Evolutionary conservation across 2,329 filamentous ascomycete genomes (phyloP).

Genomic region (Clarireedia paspali): DNA sequence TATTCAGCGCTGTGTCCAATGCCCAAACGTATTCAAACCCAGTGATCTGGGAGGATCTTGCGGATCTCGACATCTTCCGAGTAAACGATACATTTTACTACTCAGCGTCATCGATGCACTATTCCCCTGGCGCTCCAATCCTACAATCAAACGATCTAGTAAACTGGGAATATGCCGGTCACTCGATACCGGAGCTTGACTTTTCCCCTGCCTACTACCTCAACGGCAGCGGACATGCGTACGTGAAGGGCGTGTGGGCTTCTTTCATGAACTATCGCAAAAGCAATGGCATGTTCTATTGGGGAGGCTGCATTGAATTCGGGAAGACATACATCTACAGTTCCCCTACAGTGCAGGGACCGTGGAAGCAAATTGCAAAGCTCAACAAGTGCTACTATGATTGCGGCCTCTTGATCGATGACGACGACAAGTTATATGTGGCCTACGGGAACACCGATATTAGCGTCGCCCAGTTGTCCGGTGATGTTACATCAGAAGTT

Average conservation of each 20-base stretch:
- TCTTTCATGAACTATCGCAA: neutral
- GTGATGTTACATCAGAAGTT: no score
- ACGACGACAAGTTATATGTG: no score
- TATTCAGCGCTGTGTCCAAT: no score
- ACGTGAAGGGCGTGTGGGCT: neutral
- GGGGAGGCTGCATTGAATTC: neutral
- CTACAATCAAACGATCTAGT: no score
- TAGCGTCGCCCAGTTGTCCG: no score
- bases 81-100: constrained; percentile 43
- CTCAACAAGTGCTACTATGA: no score
- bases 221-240: neutral
- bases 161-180: no score
- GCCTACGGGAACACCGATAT: no score
- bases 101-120: constrained; percentile 48
- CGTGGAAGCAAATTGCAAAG: no score
- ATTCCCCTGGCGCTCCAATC: constrained; percentile 31
- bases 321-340: neutral
- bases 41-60: constrained; percentile 25
- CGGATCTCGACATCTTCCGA: constrained; percentile 47
- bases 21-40: no score
- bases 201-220: neutral
- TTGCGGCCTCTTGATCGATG: no score
- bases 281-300: neutral
- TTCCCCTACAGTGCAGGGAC: no score
- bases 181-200: neutral